Conservation (phyloP, 345 rosid genomes). For the Schrenkiella parvula region DNA sequence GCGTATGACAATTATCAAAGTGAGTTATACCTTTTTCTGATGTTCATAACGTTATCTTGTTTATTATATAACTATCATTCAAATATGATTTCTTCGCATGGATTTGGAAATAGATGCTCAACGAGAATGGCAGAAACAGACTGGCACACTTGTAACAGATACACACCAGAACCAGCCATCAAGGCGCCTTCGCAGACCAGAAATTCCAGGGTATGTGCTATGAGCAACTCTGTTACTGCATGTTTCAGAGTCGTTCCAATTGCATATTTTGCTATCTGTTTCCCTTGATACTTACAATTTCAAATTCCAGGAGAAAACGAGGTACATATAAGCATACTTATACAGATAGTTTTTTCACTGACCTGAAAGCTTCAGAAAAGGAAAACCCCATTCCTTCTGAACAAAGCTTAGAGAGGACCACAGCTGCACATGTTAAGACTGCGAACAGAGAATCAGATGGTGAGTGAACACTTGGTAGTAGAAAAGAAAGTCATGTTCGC, state of each 20-base stretch:
- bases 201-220: slow-evolving; percentile 49
- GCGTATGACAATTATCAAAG: slow-evolving; percentile 61
- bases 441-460: slow-evolving; percentile 39
- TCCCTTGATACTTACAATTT: slow-evolving; percentile 13
- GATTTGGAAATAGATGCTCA: slow-evolving; percentile 49
- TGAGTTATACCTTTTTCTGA: slow-evolving; percentile 36
- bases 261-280: neutral
- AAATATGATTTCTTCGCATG: neutral
- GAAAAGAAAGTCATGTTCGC: slow-evolving; percentile 6
- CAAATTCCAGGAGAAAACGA: slow-evolving; percentile 41
- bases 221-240: slow-evolving; percentile 9
- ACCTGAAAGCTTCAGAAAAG: slow-evolving; percentile 40
- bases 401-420: slow-evolving; percentile 31
- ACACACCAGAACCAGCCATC: slow-evolving; percentile 35
- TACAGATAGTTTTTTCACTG: slow-evolving; percentile 27
- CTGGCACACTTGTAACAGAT: slow-evolving; percentile 40
- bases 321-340: slow-evolving; percentile 44
- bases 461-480: slow-evolving; percentile 35
- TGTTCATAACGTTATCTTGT: neutral
- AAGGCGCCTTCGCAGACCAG: slow-evolving; percentile 61
- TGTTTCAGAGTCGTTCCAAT: slow-evolving; percentile 1
- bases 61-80: neutral
- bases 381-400: slow-evolving; percentile 28
- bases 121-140: slow-evolving; percentile 69
- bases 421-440: slow-evolving; percentile 29